Base-by-base conservation (phyloP, 2,329 filamentous ascomycete genomes). In the Phymatotrichopsis omnivora region DNA sequence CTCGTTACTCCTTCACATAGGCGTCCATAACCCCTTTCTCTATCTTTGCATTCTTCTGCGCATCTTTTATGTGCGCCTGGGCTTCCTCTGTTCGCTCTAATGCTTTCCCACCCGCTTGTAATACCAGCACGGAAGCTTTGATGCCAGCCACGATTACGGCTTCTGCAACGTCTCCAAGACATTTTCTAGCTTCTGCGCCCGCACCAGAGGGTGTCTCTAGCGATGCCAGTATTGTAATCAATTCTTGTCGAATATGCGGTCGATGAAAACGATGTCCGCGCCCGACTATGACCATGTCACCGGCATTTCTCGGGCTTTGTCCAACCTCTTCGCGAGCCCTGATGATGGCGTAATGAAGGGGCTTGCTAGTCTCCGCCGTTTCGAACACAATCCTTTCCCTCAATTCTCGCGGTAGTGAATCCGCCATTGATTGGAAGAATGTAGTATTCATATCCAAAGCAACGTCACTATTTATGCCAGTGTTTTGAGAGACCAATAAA, bases 281-380 rank as follows among this genome's bases (percentile, higher is more conserved):
- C 0, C 81, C 82, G 10, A 85, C 65, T 1, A 87, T 68, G 12
- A 87, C 67, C 17, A 87, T 66, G 58, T 85, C 81, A 2, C 82
- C 82, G 0, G 77, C 76, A 55, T 83, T 85, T 58, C 69, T 72
- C 0, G 72, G 68, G 14, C 71, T 70, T 48, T 74, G 72, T 0
- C 74, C 75, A 2, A 85, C 69, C 41, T 79, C 76, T 22, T 68
- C 62, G 40, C 70, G 68, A 0, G 80, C 80, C 4, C 51, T 51
- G 30, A 47, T 49, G 38, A 59, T 52, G 47, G 53, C 48, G 32
- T 57, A 58, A 17, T 55, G 52, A 35, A 59, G 49, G 22, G 56
- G 55, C 25, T 56, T 41, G 34, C 34, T 51, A 11, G 56, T 57
- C 36, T 55, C 46, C 7, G 54, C 39, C 7, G 49, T 55, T 46